A percentile compares a stretch with the other conserved stretches of the same genome.
phyloP scores from a whole-genome alignment of 176 grass and related monocot species.

The Oryza punctata region DNA sequence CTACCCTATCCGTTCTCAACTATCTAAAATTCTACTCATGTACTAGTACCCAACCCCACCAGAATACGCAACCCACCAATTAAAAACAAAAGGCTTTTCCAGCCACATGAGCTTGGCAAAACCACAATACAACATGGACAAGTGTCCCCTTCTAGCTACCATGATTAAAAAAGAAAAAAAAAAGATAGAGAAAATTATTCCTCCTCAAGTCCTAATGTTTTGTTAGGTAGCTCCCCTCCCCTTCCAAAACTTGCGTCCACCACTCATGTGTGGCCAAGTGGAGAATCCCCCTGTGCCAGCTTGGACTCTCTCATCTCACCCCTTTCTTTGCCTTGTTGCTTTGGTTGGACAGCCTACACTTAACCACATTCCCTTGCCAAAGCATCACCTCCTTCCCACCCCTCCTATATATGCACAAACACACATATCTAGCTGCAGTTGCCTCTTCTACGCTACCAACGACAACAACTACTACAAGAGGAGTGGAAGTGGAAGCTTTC shows the following conservation, averaged over 20 bases:
- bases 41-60: not conserved
- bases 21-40: not conserved
- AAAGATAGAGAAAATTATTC: not conserved
- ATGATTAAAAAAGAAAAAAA: not conserved
- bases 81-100: constrained; percentile 1
- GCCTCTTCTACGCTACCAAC: not conserved
- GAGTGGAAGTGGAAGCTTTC: not conserved
- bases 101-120: constrained; percentile 40
- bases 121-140: constrained; percentile 25
- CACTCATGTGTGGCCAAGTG: constrained; percentile 35
- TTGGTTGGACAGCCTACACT: constrained; percentile 45
- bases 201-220: not conserved
- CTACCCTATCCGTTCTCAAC: not conserved
- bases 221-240: not conserved
- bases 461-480: not conserved
- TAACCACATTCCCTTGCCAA: constrained; percentile 23
- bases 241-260: constrained; percentile 4
- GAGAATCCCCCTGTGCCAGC: constrained; percentile 39
- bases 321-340: constrained; percentile 25
- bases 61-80: not conserved
- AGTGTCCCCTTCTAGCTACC: constrained; percentile 1
- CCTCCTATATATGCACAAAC: constrained; percentile 27
- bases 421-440: constrained; percentile 38
- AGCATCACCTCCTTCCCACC: not conserved
- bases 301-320: constrained; percentile 41